Evolutionary conservation across 345 rosid genomes (phyloP), one percentile per base, ranked within the genome.

Genomic region (Stellera chamaejasme): DNA sequence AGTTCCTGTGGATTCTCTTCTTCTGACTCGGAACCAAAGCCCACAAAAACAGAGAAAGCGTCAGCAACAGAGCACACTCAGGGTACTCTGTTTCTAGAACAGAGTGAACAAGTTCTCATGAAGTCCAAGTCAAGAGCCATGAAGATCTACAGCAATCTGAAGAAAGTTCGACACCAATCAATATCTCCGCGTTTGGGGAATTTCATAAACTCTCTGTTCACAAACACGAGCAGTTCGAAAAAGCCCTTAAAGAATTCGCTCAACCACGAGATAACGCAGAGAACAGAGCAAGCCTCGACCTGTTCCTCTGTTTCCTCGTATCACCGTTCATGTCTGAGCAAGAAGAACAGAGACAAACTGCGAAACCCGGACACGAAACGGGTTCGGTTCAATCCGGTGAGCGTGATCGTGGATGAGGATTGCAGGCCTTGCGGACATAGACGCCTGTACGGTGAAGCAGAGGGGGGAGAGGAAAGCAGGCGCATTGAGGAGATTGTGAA

Each of bases 261-360:
- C 15, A 48, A 56, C 4, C 80, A 74, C 0, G 76, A 76, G 10
- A 47, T 60, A 47, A 63, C 72, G 39, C 45, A 61, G 9, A 80
- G 74, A 23, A 78, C 89, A 2, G 82, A 55, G 10, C 78, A 77
- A 19, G 75, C 67, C 6, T 75, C 95, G 0, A 67, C 72, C 5
- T 86, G 94, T 67, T 81, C 99, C 43, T 81, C 99, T 10, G 82
- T 87, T 52, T 77, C 97, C 32, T 93, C 99, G 1, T 84, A 84
- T 64, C 84, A 97, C 3, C 78, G 91, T 43, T 89, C 97, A 10
- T 87, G 94, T 60, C 56, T 89, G 52, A 89, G 84, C 80, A 84
- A 81, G 70, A 57, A 60, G 0, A 72, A 74, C 0, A 67, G 73
- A 55, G 91, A 74, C 15, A 84, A 79, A 61, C 46, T 77, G 28